Conservation (phyloP, 805 yeast genomes). For the Lachancea nothofagi region DNA sequence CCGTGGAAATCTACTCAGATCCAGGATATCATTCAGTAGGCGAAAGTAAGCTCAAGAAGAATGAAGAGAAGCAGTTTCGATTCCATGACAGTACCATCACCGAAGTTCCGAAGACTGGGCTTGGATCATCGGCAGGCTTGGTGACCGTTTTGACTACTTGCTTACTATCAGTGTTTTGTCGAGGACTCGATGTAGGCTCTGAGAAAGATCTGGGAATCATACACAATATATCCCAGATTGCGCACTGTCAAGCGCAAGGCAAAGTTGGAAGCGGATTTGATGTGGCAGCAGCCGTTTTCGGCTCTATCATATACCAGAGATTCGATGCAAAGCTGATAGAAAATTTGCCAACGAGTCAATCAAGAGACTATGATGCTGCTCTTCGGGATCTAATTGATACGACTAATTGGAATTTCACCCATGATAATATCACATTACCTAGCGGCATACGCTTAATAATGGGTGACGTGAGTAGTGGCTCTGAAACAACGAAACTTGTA, state of each 20-base stretch:
- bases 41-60: slow-evolving; percentile 34
- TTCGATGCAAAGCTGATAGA: slow-evolving; percentile 55
- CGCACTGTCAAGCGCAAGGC: slow-evolving; percentile 91
- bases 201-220: slow-evolving; percentile 34
- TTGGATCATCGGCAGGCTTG: slow-evolving; percentile 94
- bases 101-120: slow-evolving; percentile 85
- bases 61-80: slow-evolving; percentile 43
- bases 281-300: slow-evolving; percentile 91
- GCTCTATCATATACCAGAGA: slow-evolving; percentile 76
- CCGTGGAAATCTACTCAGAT: slow-evolving; percentile 72
- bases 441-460: slow-evolving; percentile 62
- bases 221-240: slow-evolving; percentile 81
- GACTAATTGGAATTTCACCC: slow-evolving; percentile 57
- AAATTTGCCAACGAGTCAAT: slow-evolving; percentile 30
- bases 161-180: slow-evolving; percentile 44
- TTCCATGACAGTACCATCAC: slow-evolving; percentile 57
- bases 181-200: slow-evolving; percentile 31
- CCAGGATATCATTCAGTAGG: slow-evolving; percentile 82
- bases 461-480: slow-evolving; percentile 93
- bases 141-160: slow-evolving; percentile 77
- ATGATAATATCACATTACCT: slow-evolving; percentile 58
- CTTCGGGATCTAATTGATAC: slow-evolving; percentile 38
- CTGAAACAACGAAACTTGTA: slow-evolving; percentile 90
- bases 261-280: slow-evolving; percentile 97
- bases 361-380: slow-evolving; percentile 26